Evolutionary conservation across 2,329 filamentous ascomycete genomes (phyloP), one percentile per base, ranked within the genome.

Genomic region (Herpotrichia juniperi): DNA sequence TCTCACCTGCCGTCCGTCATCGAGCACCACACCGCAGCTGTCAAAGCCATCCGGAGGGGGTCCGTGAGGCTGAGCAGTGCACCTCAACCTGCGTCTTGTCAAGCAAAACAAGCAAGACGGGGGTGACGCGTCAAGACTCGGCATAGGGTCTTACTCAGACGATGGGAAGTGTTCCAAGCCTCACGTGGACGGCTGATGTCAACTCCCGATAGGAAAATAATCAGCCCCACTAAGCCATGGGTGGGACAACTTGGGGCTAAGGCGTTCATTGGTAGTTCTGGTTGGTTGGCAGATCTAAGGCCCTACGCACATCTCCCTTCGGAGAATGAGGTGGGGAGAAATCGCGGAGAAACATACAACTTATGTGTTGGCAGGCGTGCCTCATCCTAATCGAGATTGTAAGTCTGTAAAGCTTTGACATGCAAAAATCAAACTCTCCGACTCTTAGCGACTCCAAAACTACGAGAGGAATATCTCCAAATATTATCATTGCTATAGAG

Each of bases 311-410:
- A 17, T 14, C 19, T 14, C 19, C 16, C 32, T 56, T 56, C 54
- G 54, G 54, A 51, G 50, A 56, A 56, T 56, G 46, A 46, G 42
- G 53, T 56, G 50, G 54, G 54, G 54, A 51, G 34, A 53, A 54
- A 50, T 19, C 12, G 32, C 51, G 47, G 51, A 54, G 8, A 17
- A 34, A 22, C 14, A 10, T 34, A n/a, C n/a, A n/a, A n/a, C n/a
- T n/a, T n/a, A n/a, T n/a, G n/a, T n/a, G n/a, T n/a, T n/a, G n/a
- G n/a, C n/a, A n/a, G n/a, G n/a, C n/a, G n/a, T n/a, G n/a, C n/a
- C n/a, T n/a, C n/a, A n/a, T n/a, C n/a, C n/a, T n/a, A n/a, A n/a
- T n/a, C n/a, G n/a, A n/a, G n/a, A n/a, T n/a, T n/a, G n/a, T n/a
- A n/a, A n/a, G n/a, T n/a, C n/a, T n/a, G n/a, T n/a, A n/a, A n/a